A percentile compares a stretch with the other conserved stretches of the same genome.
These are phyloP conservation scores for Chloranthus sessilifolius DNA, from an alignment of 164 flowering plant species.

Conservation along the genomic window DNA sequence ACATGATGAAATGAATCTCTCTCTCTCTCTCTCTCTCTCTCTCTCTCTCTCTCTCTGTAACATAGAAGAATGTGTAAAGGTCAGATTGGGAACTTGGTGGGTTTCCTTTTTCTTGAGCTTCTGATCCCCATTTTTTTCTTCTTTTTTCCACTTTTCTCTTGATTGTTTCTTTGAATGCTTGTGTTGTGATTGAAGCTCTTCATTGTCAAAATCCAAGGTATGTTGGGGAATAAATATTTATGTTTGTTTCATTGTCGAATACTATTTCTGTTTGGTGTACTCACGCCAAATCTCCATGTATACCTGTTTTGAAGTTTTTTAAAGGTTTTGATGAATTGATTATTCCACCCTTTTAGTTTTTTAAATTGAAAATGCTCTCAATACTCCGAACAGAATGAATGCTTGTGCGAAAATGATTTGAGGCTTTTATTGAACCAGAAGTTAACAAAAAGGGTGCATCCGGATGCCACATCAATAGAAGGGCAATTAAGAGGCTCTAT, in stretches of 20 bases:
- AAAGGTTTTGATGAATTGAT: no score
- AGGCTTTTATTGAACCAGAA: no score
- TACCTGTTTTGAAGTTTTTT: no score
- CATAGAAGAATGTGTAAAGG: conserved; percentile 42
- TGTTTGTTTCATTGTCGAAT: conserved; percentile 10
- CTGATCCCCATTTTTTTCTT: conserved; percentile 22
- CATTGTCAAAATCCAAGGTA: conserved; percentile 11
- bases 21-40: conserved; percentile 8
- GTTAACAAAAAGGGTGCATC: no score
- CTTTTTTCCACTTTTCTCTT: conserved; percentile 12
- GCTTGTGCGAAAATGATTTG: no score
- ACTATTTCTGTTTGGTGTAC: no score
- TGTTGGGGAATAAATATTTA: conserved; percentile 15
- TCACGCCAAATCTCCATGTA: no score
- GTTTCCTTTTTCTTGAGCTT: conserved; percentile 23
- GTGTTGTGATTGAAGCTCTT: conserved; percentile 26
- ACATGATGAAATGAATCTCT: conserved; percentile 42
- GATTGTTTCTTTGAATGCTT: conserved; percentile 24
- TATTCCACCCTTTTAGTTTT: no score
- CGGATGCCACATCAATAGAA: no score
- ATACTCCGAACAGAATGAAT: no score
- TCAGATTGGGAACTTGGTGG: conserved; percentile 31
- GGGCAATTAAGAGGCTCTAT: no score
- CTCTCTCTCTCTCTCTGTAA: conserved; percentile 31
- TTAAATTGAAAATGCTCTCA: no score